Percentiles rank a stretch among this genome's conserved stretches.
phyloP scores from a whole-genome alignment of 2,329 filamentous ascomycete species.

The Coniosporium tulheliwenetii region DNA sequence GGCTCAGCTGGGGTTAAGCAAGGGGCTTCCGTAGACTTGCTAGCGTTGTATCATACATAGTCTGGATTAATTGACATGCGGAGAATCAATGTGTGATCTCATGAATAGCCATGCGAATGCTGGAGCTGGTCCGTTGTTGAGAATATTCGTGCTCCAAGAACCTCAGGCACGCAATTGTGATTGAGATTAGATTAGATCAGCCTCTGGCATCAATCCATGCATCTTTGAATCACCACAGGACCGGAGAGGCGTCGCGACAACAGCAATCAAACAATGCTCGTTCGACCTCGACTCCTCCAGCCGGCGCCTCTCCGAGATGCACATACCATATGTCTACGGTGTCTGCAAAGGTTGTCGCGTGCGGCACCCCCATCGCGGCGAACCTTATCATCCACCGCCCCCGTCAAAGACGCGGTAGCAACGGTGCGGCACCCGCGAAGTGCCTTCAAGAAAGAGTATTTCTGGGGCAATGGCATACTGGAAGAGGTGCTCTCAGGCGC shows the following conservation, averaged over 20 bases:
- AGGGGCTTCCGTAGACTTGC: background rate
- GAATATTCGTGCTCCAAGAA: no score
- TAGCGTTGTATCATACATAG: background rate
- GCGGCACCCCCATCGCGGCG: conserved; percentile 10
- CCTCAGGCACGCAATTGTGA: no score
- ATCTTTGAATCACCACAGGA: no score
- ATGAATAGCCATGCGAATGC: no score
- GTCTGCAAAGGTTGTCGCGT: conserved; percentile 15
- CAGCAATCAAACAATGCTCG: no score
- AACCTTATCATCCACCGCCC: conserved; percentile 13
- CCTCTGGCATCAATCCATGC: no score
- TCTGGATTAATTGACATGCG: no score
- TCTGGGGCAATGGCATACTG: conserved; percentile 19
- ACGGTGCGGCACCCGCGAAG: conserved; percentile 14
- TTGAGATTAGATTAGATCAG: no score
- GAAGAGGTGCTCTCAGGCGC: conserved; percentile 15
- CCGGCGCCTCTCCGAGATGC: conserved; percentile 14
- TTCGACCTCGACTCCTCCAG: no score
- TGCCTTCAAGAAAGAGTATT: conserved; percentile 21
- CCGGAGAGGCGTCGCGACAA: no score
- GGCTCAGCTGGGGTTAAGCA: background rate
- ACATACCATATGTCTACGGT: conserved; percentile 16
- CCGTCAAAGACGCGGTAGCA: conserved; percentile 14
- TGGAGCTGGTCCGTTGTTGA: no score
- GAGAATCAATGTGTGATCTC: no score